phyloP scores from a whole-genome alignment of 371 early-diverging fungal genomes.

The Capillidium rhysosporum region DNA sequence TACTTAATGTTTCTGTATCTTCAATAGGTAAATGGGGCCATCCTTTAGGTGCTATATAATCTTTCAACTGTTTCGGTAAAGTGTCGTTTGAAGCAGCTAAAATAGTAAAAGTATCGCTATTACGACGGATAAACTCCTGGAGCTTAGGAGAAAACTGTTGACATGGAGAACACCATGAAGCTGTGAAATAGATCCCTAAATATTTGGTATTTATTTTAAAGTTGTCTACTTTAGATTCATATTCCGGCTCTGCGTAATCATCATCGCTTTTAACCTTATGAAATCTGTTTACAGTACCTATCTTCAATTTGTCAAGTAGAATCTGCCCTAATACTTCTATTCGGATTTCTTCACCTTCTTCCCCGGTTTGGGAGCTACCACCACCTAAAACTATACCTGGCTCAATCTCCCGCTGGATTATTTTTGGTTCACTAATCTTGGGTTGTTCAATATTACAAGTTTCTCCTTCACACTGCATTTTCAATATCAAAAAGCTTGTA shows the following conservation, averaged over 20 bases:
- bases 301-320: too few species aligned
- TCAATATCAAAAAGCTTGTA: too few species aligned
- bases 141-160: conserved; percentile 4
- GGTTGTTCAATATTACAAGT: too few species aligned
- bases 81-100: neutral
- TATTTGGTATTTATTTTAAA: neutral
- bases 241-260: neutral
- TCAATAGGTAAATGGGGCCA: neutral
- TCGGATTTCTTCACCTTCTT: too few species aligned
- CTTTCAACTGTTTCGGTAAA: neutral
- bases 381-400: neutral
- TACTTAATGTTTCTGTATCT: neutral
- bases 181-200: conserved; percentile 5
- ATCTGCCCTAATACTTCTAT: too few species aligned
- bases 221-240: neutral
- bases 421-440: too few species aligned
- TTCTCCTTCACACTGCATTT: too few species aligned
- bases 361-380: too few species aligned
- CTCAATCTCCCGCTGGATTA: too few species aligned
- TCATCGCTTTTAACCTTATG: neutral
- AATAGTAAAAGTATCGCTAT: neutral
- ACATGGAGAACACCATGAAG: conserved; percentile 8
- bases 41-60: neutral
- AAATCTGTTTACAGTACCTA: too few species aligned
- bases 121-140: neutral